phyloP scores from a whole-genome alignment of 2,329 filamentous ascomycete species.

The Colletotrichum costaricense region DNA sequence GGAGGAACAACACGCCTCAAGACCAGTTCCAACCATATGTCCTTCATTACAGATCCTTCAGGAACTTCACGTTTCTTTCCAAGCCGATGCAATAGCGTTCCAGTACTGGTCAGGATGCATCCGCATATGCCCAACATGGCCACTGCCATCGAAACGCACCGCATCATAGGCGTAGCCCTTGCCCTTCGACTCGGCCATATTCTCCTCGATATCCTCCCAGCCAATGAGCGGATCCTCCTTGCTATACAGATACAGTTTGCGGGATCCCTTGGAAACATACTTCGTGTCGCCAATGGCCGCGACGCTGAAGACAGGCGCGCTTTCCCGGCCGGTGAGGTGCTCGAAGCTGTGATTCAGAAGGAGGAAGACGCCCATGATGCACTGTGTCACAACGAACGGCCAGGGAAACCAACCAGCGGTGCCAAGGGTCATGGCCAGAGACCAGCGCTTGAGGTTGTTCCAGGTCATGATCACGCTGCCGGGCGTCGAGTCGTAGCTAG shows the following conservation, averaged over 20 bases:
- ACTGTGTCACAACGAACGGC: slow-evolving; percentile 60
- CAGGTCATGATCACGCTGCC: slow-evolving; percentile 56
- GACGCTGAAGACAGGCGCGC: slow-evolving; percentile 46
- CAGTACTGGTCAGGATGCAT: slow-evolving; percentile 69
- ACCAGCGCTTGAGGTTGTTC: slow-evolving; percentile 61
- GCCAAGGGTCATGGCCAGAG: slow-evolving; percentile 63
- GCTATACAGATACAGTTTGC: slow-evolving; percentile 69
- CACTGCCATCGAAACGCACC: slow-evolving; percentile 66
- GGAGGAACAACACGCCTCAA: too few species aligned
- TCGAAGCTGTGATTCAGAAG: slow-evolving; percentile 48
- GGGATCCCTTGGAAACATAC: slow-evolving; percentile 49
- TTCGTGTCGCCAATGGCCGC: background rate
- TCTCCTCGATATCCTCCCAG: slow-evolving; percentile 65
- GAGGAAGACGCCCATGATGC: slow-evolving; percentile 57
- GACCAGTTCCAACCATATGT: too few species aligned
- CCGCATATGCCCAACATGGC: slow-evolving; percentile 72
- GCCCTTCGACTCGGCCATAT: slow-evolving; percentile 58
- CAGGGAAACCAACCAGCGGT: slow-evolving; percentile 59
- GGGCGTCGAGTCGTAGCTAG: slow-evolving; percentile 65
- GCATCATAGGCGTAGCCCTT: slow-evolving; percentile 61
- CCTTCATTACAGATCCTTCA: background rate
- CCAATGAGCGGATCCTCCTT: slow-evolving; percentile 67
- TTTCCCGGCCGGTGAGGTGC: slow-evolving; percentile 50
- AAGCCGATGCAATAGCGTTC: slow-evolving; percentile 51
- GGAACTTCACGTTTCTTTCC: slow-evolving; percentile 37